phyloP scores from a whole-genome alignment of 805 yeast species.

The Maudiozyma bulderi region DNA sequence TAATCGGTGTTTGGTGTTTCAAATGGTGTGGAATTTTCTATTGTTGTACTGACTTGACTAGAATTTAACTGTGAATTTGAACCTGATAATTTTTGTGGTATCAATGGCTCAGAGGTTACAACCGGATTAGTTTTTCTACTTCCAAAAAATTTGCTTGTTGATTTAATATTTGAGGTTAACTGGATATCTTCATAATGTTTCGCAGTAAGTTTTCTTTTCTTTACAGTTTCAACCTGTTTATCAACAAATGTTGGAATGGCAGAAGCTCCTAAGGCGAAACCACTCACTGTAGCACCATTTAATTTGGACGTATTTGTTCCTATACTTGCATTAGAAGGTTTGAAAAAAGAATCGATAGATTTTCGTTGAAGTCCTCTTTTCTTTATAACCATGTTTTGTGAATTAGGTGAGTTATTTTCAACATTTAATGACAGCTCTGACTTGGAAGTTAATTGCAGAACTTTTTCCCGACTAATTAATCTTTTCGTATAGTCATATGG shows the following conservation, averaged over 20 bases:
- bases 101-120: neutral
- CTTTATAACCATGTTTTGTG: neutral
- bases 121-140: neutral
- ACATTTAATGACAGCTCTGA: slow-evolving; percentile 6
- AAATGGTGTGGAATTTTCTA: neutral
- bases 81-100: neutral
- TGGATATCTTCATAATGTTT: neutral
- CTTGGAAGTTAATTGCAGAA: slow-evolving; percentile 20
- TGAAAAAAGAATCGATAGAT: slow-evolving; percentile 18
- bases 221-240: slow-evolving; percentile 14
- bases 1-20: neutral
- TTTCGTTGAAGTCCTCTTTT: neutral
- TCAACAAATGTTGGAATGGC: slow-evolving; percentile 4
- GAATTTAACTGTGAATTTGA: neutral
- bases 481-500: slow-evolving; percentile 41
- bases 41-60: neutral
- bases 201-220: slow-evolving; percentile 15
- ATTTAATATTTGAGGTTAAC: neutral
- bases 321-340: slow-evolving; percentile 1
- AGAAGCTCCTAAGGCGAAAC: neutral
- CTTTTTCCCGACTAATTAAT: slow-evolving; percentile 25
- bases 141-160: slow-evolving; percentile 10
- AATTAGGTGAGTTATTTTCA: neutral
- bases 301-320: neutral
- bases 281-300: neutral